phyloP scores from a whole-genome alignment of 225 moss, liverwort and hornwort genomes.

The Antitrichia curtipendula region DNA sequence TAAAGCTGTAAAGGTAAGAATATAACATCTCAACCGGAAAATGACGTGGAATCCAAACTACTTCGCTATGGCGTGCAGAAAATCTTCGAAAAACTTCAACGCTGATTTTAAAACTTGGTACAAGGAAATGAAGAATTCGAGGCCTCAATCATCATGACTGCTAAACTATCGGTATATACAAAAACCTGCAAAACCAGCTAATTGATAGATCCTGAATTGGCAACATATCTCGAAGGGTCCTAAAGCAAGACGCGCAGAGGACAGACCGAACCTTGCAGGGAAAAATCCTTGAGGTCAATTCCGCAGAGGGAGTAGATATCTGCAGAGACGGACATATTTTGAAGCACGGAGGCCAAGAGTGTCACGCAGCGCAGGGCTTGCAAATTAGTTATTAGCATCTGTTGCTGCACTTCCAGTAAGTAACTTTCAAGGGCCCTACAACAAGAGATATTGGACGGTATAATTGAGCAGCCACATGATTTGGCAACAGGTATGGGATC shows the following conservation, averaged over 20 bases:
- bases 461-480: slow-evolving; percentile 48
- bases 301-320: slow-evolving; percentile 68
- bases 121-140: neutral
- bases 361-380: slow-evolving; percentile 85
- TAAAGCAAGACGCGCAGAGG: neutral
- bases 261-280: slow-evolving; percentile 61
- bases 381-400: slow-evolving; percentile 91
- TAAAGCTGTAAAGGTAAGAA: neutral
- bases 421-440: slow-evolving; percentile 61
- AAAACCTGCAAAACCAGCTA: neutral
- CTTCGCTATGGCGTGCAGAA: neutral
- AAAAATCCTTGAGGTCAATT: slow-evolving; percentile 84
- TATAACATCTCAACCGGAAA: neutral
- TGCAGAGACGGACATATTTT: slow-evolving; percentile 50
- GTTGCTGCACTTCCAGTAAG: slow-evolving; percentile 60
- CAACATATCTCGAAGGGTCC: neutral
- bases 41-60: neutral
- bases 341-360: slow-evolving; percentile 43
- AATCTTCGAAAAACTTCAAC: neutral
- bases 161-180: neutral
- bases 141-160: neutral
- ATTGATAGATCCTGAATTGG: neutral
- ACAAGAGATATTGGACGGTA: slow-evolving; percentile 57
- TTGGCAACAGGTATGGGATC: slow-evolving; percentile 52
- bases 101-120: neutral